These are phyloP conservation scores for Melastoma malabathricum DNA, from an alignment of 345 rosid genomes.

Conservation along the genomic window DNA sequence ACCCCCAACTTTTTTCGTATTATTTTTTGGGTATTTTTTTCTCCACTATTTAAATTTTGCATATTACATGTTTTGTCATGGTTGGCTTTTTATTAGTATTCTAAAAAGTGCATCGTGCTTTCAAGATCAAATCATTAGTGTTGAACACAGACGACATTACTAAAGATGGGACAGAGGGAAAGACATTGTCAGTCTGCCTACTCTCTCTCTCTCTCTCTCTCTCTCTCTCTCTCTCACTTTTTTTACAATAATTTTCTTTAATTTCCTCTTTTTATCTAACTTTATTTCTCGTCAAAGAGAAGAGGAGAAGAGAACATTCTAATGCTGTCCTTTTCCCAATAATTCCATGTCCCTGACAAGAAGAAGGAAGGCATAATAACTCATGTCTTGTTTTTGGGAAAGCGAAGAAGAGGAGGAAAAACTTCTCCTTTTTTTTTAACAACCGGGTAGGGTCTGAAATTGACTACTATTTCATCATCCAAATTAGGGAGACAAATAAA, in stretches of 20 bases:
- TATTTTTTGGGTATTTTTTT: neutral
- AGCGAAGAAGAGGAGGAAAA: neutral
- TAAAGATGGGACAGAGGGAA: slow-evolving; percentile 5
- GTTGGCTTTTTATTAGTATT: slow-evolving; percentile 14
- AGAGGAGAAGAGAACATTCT: slow-evolving; percentile 6
- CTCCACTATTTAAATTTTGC: neutral
- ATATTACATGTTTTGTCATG: slow-evolving; percentile 2
- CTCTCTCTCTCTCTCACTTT: too few relatives aligned
- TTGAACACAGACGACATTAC: neutral
- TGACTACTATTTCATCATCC: too few relatives aligned
- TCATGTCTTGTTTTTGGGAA: neutral
- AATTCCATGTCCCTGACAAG: slow-evolving; percentile 7
- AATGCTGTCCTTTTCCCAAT: slow-evolving; percentile 3
- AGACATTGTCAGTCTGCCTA: neutral
- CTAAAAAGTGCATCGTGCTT: slow-evolving; percentile 1
- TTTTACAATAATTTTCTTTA: too few relatives aligned
- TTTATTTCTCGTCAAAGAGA: slow-evolving; percentile 1
- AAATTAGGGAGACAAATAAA: too few relatives aligned
- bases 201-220: too few relatives aligned
- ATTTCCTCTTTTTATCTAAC: too few relatives aligned
- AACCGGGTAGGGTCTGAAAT: neutral
- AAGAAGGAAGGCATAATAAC: neutral
- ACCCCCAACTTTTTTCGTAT: slow-evolving; percentile 4
- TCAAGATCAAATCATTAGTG: slow-evolving; percentile 2
- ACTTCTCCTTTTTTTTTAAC: slow-evolving; percentile 1